Conservation (phyloP, 129 eudicot species). For the Oenanthe sinensis region DNA sequence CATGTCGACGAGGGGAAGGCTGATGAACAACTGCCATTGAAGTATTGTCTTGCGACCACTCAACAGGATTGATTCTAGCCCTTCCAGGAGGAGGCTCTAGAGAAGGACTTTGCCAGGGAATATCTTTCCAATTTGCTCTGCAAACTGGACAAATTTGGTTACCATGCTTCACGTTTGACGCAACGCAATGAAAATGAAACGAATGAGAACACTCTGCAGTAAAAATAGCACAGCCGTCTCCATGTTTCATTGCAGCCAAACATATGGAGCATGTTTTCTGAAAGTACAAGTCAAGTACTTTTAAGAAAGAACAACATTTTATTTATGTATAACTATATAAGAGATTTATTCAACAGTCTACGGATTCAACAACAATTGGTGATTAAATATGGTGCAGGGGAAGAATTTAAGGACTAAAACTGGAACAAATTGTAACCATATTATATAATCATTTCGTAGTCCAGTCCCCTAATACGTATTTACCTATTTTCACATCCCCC, state of each 20-base stretch:
- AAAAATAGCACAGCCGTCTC: slow-evolving; percentile 4
- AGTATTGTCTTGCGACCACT: not conserved
- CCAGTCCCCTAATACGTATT: not conserved
- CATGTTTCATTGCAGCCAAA: not conserved
- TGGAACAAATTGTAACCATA: not conserved
- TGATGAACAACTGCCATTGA: not conserved
- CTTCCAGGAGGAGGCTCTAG: not conserved
- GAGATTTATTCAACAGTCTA: not conserved
- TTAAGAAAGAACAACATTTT: not conserved
- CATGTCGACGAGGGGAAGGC: not conserved
- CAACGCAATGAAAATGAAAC: slow-evolving; percentile 1
- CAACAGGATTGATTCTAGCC: not conserved
- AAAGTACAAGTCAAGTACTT: not conserved
- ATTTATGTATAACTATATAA: not conserved
- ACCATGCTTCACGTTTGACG: slow-evolving; percentile 5
- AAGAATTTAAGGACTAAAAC: not conserved
- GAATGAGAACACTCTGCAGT: slow-evolving; percentile 11
- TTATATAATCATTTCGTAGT: not conserved
- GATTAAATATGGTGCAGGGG: not conserved
- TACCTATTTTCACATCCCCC: no score
- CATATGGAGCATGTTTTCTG: slow-evolving; percentile 7
- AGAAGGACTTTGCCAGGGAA: not conserved
- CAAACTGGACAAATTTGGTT: slow-evolving; percentile 9
- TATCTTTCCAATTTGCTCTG: slow-evolving; percentile 6
- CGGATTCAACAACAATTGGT: not conserved